Percentiles rank a stretch among this genome's conserved stretches.
These are phyloP conservation scores for Metschnikowia kofuensis DNA, from an alignment of 805 yeast species.

Conservation along the genomic window DNA sequence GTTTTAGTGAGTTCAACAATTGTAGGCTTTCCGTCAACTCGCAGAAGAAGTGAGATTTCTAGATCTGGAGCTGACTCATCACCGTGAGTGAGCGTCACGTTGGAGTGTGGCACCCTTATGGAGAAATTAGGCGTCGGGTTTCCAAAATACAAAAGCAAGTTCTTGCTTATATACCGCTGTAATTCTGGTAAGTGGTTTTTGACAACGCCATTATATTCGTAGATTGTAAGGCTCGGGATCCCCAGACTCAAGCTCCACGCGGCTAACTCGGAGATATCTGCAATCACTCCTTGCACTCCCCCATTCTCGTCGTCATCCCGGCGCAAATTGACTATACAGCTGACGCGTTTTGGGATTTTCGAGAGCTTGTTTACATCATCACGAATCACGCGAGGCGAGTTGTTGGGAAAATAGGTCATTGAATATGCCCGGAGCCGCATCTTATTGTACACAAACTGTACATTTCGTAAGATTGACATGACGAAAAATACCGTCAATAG, in stretches of 20 bases:
- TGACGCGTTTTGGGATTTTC: constrained; percentile 76
- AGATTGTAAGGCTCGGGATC: constrained; percentile 63
- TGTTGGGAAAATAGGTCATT: constrained; percentile 59
- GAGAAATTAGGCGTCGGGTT: constrained; percentile 61
- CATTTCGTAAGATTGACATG: constrained; percentile 53
- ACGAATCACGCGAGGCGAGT: constrained; percentile 81
- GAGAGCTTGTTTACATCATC: constrained; percentile 70
- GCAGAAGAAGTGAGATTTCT: constrained; percentile 63
- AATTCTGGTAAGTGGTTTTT: constrained; percentile 42
- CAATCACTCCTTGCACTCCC: constrained; percentile 77
- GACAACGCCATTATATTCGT: constrained; percentile 74
- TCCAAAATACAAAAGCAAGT: constrained; percentile 72
- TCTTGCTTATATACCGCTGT: constrained; percentile 52
- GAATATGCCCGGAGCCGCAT: constrained; percentile 56
- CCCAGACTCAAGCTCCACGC: constrained; percentile 95
- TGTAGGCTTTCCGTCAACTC: constrained; percentile 84
- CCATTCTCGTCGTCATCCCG: constrained; percentile 85
- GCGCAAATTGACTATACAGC: constrained; percentile 71
- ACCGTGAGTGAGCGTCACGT: constrained; percentile 35
- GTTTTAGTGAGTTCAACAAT: constrained; percentile 85
- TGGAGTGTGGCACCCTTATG: constrained; percentile 67
- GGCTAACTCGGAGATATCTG: constrained; percentile 70
- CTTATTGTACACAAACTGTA: constrained; percentile 51
- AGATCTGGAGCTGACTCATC: constrained; percentile 43
- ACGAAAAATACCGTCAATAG: constrained; percentile 51